Base-by-base conservation (phyloP, 2,329 filamentous ascomycete genomes). In the Aspergillus fumigatus region DNA sequence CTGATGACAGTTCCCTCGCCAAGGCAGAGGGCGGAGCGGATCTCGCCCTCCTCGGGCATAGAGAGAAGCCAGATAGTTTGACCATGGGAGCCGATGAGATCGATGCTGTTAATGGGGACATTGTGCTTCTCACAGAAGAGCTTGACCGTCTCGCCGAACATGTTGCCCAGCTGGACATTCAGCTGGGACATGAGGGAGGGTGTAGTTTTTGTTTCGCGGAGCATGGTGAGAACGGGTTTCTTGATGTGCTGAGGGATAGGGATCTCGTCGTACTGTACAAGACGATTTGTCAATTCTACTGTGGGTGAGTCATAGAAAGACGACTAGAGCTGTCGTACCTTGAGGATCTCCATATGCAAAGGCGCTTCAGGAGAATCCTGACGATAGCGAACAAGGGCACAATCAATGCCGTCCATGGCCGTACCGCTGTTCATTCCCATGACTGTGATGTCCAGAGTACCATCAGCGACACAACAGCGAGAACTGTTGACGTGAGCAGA, bases 321-420 rank as follows among this genome's bases (percentile, higher is more conserved):
- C 29, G 10, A 32, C 9, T 11, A 29, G 29, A 32, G 29, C 29
- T 32, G 10, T 11, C 48, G 54, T 64, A 63, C 66, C 59, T 68
- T 68, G n/a, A 84, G 72, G 4, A 86, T 72, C 62, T 82, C 77
- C 59, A 86, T 81, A 61, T 82, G 78, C 77, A 86, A 79, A 2
- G 80, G 76, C 4, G 75, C 72, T 6, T 78, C 72, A 1, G 82
- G 82, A 6, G 76, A 74, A 19, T 76, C 75, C 64, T 86, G 83
- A 51, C 72, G 73, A 66, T 85, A 86, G 17, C 72, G 80, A 62
- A 82, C 84, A 9, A 85, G 73, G 2, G 81, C 82, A 61, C 82
- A 84, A 66, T 85, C 81, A 48, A 86, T 83, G 26, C 80, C 79
- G 64, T 83, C 80, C 81, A 84, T 80, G 0, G 77, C 79, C 3